Conservation (phyloP, 148 eudicot genomes). For the Arbutus unedo region DNA sequence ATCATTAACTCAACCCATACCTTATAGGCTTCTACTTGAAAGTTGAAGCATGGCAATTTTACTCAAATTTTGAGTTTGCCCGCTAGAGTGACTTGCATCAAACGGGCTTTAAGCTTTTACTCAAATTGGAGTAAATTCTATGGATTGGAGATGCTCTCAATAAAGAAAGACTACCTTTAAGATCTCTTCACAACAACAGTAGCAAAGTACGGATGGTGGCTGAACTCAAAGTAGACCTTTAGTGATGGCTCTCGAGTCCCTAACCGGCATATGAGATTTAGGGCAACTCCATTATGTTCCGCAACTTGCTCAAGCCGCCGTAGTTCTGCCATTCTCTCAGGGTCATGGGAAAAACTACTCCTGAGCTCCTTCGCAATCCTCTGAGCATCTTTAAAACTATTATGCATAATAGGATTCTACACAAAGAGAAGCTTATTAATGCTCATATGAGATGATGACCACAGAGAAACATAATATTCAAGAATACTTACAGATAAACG, state of each 20-base stretch:
- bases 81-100: no score
- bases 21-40: no score
- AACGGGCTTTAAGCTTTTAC: no score
- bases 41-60: no score
- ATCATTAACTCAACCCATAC: no score
- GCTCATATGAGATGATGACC: background rate
- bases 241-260: constrained; percentile 68
- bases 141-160: constrained; percentile 10
- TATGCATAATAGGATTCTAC: constrained; percentile 60
- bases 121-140: no score
- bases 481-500: constrained; percentile 57
- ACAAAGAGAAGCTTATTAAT: constrained; percentile 15
- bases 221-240: constrained; percentile 73
- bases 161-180: constrained; percentile 32
- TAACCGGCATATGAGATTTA: constrained; percentile 66
- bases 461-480: background rate
- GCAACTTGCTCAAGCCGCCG: constrained; percentile 83
- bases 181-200: constrained; percentile 81
- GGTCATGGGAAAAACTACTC: constrained; percentile 56
- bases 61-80: no score
- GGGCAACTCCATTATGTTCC: constrained; percentile 76
- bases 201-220: constrained; percentile 85
- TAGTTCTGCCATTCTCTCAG: constrained; percentile 64
- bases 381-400: constrained; percentile 87
- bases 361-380: constrained; percentile 75